Conservation (phyloP, 805 yeast genomes). For the Nakazawaea siamensis region DNA sequence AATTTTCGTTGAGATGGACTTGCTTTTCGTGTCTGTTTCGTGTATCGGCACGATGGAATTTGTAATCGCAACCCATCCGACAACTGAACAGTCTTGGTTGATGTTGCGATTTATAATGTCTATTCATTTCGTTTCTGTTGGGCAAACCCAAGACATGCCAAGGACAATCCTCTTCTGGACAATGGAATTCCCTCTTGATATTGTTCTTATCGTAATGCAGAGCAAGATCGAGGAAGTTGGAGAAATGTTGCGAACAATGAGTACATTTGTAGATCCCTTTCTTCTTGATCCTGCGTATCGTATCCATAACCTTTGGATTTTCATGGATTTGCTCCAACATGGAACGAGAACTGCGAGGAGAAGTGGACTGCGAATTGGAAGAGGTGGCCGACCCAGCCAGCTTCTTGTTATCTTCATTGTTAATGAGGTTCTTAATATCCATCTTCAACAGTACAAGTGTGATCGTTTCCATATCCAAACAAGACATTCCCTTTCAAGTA, state of each 20-base stretch:
- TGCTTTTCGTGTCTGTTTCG: slow-evolving; percentile 10
- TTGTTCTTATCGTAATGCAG: slow-evolving; percentile 10
- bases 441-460: neutral
- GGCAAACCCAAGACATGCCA: slow-evolving; percentile 11
- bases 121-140: slow-evolving; percentile 9
- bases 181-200: slow-evolving; percentile 9
- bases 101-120: slow-evolving; percentile 11
- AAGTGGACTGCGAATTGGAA: neutral
- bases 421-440: slow-evolving; percentile 9
- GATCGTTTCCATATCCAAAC: slow-evolving; percentile 2
- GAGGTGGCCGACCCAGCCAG: neutral
- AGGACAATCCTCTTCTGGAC: slow-evolving; percentile 10
- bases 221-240: slow-evolving; percentile 10
- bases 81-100: slow-evolving; percentile 8
- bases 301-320: slow-evolving; percentile 8
- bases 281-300: slow-evolving; percentile 9
- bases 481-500: too few species aligned
- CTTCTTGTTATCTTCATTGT: neutral
- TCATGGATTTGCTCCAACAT: slow-evolving; percentile 4
- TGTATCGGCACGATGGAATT: slow-evolving; percentile 10
- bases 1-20: slow-evolving; percentile 9
- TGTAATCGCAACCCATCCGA: slow-evolving; percentile 9
- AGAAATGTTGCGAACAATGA: slow-evolving; percentile 9
- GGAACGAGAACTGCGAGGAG: neutral
- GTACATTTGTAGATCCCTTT: slow-evolving; percentile 11